Percentiles rank a stretch among this genome's conserved stretches.
Evolutionary conservation across 2,329 filamentous ascomycete species (phyloP).

Genomic region (Cyphellophora europaea): DNA sequence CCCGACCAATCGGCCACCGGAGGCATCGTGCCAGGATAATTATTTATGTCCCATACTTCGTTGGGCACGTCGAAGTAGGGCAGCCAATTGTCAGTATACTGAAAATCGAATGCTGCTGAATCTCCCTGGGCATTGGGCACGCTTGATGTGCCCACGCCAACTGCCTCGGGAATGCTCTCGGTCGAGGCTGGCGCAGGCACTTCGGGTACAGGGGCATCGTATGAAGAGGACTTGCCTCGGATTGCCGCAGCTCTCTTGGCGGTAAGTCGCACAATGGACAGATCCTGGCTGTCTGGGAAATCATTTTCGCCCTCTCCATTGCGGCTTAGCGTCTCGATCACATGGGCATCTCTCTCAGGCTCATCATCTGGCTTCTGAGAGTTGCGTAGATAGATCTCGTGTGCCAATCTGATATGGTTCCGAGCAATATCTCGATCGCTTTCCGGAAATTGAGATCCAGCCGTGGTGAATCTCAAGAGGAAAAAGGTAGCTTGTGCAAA

Average conservation of each 20-base stretch:
- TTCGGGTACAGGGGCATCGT: background rate
- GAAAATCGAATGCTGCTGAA: too few species aligned
- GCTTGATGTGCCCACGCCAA: too few species aligned
- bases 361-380: background rate
- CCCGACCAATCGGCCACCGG: too few species aligned
- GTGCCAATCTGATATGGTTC: background rate
- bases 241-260: background rate
- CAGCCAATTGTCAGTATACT: too few species aligned
- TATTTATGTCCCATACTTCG: too few species aligned
- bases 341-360: background rate
- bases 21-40: too few species aligned
- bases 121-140: too few species aligned
- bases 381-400: background rate
- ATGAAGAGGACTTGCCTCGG: background rate
- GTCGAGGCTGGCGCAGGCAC: too few species aligned
- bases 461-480: background rate
- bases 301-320: background rate
- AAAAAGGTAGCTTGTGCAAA: background rate
- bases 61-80: too few species aligned
- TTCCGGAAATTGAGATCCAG: background rate
- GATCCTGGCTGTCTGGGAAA: background rate
- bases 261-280: background rate
- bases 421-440: background rate
- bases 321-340: background rate
- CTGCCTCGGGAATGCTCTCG: too few species aligned